Evolutionary conservation across 768 basidiomycete species (phyloP), one percentile per base, ranked within the genome.

Genomic region (Leucocoprinus birnbaumii): DNA sequence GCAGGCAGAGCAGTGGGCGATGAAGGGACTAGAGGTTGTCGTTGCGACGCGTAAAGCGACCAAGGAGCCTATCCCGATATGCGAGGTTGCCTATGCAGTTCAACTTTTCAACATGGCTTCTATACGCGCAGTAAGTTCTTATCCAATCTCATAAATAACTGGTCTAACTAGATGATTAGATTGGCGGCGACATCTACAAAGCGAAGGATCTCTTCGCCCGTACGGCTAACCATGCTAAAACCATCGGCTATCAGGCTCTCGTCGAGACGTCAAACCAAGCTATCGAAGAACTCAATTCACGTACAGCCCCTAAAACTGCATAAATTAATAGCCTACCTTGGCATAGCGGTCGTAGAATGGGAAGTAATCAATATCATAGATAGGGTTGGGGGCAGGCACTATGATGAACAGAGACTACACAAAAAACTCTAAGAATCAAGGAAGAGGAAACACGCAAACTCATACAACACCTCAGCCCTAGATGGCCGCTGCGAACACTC

Each of bases 1-100:
- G 14, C 73, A 77, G 60, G 85, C 87, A 1, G 85, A 87, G 61
- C 68, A 76, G 0, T 88, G 86, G 85, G 82, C 84, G 3, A 72
- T 71, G 27, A 80, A 82, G 59, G 68, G 67, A 22, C 60, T 74
- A 1, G 70, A 72, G 7, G 60, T 73, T 9, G 66, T 67, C 16
- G 63, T 60, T 41, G 54, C 65, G 5, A 62, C 66, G 14, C 63
- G 65, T 59, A 71, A 63, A 55, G 63, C 56, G 3, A 58, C 64
- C 0, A 53, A 41, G 18, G 59, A 58, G 54, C 65, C 57, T 48
- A 61, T 64, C 53, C 60, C 57, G 27, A 67, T 71, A 0, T 88
- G 86, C 58, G 82, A 85, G 49, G 70, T 77, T 38, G 80, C 79
- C 0, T 75, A 81, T 48, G 81, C 80, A 2, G 81, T 80, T 2